Evolutionary conservation across 2,329 filamentous ascomycete species (phyloP), one percentile per base, ranked within the genome.

Genomic region (Decorospora gaudefroyi): DNA sequence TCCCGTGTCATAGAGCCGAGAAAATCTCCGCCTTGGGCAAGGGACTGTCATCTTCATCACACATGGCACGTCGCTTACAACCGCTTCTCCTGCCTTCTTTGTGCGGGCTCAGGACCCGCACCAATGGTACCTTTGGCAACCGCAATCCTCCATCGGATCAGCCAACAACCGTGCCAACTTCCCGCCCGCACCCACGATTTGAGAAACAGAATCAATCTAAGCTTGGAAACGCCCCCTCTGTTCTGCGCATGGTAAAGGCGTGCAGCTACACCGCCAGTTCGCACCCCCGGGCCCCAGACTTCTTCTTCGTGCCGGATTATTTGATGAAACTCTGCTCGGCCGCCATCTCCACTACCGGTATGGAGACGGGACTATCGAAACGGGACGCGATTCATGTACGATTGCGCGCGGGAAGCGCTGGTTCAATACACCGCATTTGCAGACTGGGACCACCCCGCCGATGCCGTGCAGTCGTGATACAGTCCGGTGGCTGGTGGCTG

Each of bases 391-490:
- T 16, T 43, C 42, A 37, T 38, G 42, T 36, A 34, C 42, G 33
- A 33, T 36, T 12, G 33, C 21, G 28, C 34, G 33, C 34, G 27
- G 17, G 37, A 26, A 42, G 37, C 45, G 46, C 51, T 46, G 22
- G 12, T n/a, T 49, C 45, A 42, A 30, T 37, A 30, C 42, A 49
- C 44, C 34, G 44, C 48, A 55, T 44, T 35, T 19, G 30, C 31
- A 35, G 42, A 12, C 38, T 40, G 51, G 47, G 51, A 43, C 18
- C 39, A 46, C 42, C 47, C 48, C 48, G 29, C 46, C 29, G 15
- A 53, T 58, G 45, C 41, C 41, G 42, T 45, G 49, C 51, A 56
- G 48, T 51, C 4, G 52, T 55, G 54, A 48, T 45, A 53, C 48
- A 18, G 38, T 40, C n/a, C n/a, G n/a, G n/a, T n/a, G n/a, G n/a